Percentiles rank a stretch among this genome's conserved stretches.
These are phyloP conservation scores for Cercospora sp. DNA, from an alignment of 2,329 filamentous ascomycete species.

Conservation along the genomic window DNA sequence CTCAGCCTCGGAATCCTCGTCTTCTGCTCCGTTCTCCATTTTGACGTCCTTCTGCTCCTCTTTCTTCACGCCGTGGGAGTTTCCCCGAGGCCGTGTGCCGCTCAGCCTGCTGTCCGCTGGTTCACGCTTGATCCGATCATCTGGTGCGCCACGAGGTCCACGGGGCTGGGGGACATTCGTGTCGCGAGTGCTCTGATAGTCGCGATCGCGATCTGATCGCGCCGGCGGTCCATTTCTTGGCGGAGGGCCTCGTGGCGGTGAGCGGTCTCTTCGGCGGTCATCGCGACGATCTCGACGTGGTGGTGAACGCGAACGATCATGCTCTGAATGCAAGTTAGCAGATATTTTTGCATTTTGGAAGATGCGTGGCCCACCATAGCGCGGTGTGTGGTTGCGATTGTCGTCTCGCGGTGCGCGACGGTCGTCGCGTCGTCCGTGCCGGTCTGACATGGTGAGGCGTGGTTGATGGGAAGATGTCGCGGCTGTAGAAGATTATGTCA, in stretches of 20 bases:
- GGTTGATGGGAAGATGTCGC: neutral
- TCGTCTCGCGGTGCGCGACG: conserved; percentile 32
- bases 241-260: neutral
- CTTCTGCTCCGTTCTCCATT: conserved; percentile 31
- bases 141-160: conserved; percentile 18
- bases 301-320: conserved; percentile 37
- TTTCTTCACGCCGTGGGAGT: conserved; percentile 10
- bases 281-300: conserved; percentile 34
- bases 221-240: conserved; percentile 20
- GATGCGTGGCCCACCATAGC: conserved; percentile 29
- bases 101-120: conserved; percentile 11
- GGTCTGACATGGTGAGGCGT: conserved; percentile 28
- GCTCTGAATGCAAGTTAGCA: conserved; percentile 28
- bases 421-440: conserved; percentile 29
- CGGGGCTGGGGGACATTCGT: conserved; percentile 13
- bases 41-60: conserved; percentile 22
- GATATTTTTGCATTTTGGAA: neutral
- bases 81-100: conserved; percentile 1
- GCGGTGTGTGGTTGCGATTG: conserved; percentile 29
- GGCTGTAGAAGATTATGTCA: neutral
- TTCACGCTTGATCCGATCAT: conserved; percentile 19
- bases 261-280: conserved; percentile 26
- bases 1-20: conserved; percentile 64
- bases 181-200: conserved; percentile 21
- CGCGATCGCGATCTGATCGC: conserved; percentile 27